A percentile compares a stretch with the other conserved stretches of the same genome.
Evolutionary conservation across 2,329 filamentous ascomycete species (phyloP).

Genomic region (Xylariaceae sp.): DNA sequence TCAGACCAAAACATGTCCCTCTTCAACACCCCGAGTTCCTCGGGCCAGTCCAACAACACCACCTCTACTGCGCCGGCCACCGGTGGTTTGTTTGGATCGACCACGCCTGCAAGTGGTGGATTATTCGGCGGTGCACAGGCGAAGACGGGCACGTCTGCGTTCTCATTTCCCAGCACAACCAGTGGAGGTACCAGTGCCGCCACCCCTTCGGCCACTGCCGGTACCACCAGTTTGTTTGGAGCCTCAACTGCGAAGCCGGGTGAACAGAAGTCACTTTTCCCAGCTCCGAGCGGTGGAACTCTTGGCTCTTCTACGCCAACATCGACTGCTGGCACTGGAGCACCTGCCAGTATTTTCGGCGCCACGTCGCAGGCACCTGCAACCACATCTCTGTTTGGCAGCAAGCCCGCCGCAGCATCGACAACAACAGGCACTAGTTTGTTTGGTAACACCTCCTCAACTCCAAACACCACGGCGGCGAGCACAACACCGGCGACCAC

Average conservation of each 20-base stretch:
- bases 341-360: conserved; percentile 25
- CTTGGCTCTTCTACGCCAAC: conserved; percentile 27
- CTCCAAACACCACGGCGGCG: conserved; percentile 23
- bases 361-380: conserved; percentile 20
- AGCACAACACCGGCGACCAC: conserved; percentile 26
- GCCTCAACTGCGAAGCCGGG: conserved; percentile 29
- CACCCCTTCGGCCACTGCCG: conserved; percentile 20
- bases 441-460: conserved; percentile 31
- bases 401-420: conserved; percentile 28
- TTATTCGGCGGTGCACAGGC: conserved; percentile 19
- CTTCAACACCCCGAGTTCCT: conserved; percentile 32
- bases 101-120: conserved; percentile 16
- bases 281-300: conserved; percentile 19
- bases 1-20: conserved; percentile 32
- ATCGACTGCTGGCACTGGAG: conserved; percentile 18
- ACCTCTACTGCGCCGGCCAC: conserved; percentile 35
- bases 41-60: conserved; percentile 32
- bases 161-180: conserved; percentile 38
- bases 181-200: conserved; percentile 21
- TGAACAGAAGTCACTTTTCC: conserved; percentile 32
- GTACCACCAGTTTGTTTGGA: conserved; percentile 33
- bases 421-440: conserved; percentile 19
- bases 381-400: conserved; percentile 27
- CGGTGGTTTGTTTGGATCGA: conserved; percentile 32
- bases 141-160: conserved; percentile 30